Evolutionary conservation across 805 yeast species (phyloP), one percentile per base, ranked within the genome.

Genomic region (Cyberlindnera euphorbiae): DNA sequence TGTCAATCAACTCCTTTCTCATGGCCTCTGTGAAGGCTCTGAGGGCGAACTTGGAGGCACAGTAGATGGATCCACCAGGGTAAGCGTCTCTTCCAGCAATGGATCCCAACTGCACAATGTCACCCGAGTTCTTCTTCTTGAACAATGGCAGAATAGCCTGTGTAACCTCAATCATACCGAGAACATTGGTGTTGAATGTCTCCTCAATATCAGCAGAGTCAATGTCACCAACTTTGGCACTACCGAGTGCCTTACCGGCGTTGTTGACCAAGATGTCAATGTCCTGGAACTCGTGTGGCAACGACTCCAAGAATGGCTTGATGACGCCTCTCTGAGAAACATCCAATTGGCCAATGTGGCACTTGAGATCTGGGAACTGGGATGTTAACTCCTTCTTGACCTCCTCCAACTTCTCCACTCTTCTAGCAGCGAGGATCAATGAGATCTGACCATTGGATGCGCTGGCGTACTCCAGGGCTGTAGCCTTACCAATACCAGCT

Each of bases 401-500:
- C 11, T 60, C 65, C 17, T 71, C 62, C 33, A 85, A 60, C 42
- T 75, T 75, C 6, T 79, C 85, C 26, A 69, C 46, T 63, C 95
- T 78, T 62, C 96, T 77, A 4, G 96, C 95, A 4, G 88, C 71
- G 17, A 87, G 67, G 44, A 87, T 68, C 49, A 87, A 69, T 52
- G 82, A 79, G 49, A 82, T 56, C 10, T 79, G 58, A 22, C 95
- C 95, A 32, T 75, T 66, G 16, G 90, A 69, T 12, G 87, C 85
- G 16, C 55, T 77, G 28, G 96, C 93, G 47, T 86, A 78, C 57
- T 89, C 95, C 31, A 71, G 61, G 12, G 97, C 97, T 9, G 96
- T 88, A 36, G 95, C 93, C 47, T 77, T 77, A 10, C 97, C 98
- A 52, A 90, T 90, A 38, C 97, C 97, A 12, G 96, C 79, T 17